Percentiles rank a stretch among this genome's conserved stretches.
These are phyloP conservation scores for Murraya paniculata DNA, from an alignment of 345 rosid genomes.

Conservation along the genomic window DNA sequence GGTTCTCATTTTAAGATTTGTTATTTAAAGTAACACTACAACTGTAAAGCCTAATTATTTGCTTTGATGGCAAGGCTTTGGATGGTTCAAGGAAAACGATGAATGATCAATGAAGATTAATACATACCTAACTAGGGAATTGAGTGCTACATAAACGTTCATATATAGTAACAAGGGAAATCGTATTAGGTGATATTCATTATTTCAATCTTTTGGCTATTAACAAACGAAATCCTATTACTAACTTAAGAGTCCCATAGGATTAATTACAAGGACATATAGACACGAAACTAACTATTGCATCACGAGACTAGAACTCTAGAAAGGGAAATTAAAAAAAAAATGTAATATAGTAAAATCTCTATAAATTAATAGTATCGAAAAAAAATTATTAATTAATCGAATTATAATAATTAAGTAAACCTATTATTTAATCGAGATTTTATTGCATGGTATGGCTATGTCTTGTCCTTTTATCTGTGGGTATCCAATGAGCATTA, in stretches of 20 bases:
- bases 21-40: neutral
- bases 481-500: too few species aligned
- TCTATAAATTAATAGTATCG: too few species aligned
- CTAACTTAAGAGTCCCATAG: neutral
- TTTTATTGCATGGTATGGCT: too few species aligned
- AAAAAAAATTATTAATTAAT: too few species aligned
- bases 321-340: too few species aligned
- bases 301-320: neutral
- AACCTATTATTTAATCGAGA: too few species aligned
- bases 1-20: neutral
- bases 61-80: neutral
- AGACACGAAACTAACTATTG: neutral
- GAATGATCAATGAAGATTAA: neutral
- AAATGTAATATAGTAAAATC: too few species aligned
- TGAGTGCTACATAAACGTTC: neutral
- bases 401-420: too few species aligned
- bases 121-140: neutral
- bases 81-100: neutral
- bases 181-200: neutral
- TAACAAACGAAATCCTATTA: neutral
- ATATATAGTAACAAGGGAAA: neutral
- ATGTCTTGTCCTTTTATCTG: too few species aligned
- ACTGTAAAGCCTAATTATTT: constrained; percentile 4
- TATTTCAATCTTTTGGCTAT: neutral
- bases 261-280: neutral